Evolutionary conservation across 2,329 filamentous ascomycete genomes (phyloP).

Genomic region (Cercospora berteroae): DNA sequence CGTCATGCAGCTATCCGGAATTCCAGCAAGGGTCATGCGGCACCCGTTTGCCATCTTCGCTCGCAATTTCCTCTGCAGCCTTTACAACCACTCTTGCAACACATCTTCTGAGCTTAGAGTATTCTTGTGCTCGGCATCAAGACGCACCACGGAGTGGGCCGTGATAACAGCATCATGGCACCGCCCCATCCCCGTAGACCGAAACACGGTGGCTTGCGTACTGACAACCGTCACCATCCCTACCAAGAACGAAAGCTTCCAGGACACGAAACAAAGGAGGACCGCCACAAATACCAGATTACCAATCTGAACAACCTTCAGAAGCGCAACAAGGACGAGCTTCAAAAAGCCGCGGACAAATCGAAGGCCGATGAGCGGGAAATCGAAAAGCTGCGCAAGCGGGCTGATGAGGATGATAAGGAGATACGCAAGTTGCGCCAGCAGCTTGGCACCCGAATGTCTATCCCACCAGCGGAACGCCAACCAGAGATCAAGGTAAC

Average conservation of each 20-base stretch:
- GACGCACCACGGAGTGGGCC: background rate
- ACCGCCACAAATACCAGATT: background rate
- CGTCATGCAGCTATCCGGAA: conserved; percentile 6
- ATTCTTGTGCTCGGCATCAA: background rate
- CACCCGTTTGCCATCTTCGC: background rate
- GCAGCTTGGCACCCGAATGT: conserved; percentile 5
- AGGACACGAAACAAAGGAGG: background rate
- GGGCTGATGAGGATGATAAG: conserved; percentile 1
- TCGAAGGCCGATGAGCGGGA: conserved; percentile 7
- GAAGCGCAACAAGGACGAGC: background rate
- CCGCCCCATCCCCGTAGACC: background rate
- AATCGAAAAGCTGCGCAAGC: conserved; percentile 13
- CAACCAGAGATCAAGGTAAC: background rate
- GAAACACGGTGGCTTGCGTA: background rate
- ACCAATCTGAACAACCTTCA: background rate
- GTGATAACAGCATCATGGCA: background rate
- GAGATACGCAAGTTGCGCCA: conserved; percentile 13
- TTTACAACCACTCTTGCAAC: background rate
- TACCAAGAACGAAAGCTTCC: background rate
- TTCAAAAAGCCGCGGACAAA: conserved; percentile 1
- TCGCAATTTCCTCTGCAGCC: background rate
- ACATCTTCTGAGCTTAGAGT: background rate
- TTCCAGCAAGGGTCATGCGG: background rate
- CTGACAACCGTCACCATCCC: background rate
- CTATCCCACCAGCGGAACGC: background rate